Evolutionary conservation across 139 green algal genomes (phyloP).

Genomic region (Picochlorum sp.): DNA sequence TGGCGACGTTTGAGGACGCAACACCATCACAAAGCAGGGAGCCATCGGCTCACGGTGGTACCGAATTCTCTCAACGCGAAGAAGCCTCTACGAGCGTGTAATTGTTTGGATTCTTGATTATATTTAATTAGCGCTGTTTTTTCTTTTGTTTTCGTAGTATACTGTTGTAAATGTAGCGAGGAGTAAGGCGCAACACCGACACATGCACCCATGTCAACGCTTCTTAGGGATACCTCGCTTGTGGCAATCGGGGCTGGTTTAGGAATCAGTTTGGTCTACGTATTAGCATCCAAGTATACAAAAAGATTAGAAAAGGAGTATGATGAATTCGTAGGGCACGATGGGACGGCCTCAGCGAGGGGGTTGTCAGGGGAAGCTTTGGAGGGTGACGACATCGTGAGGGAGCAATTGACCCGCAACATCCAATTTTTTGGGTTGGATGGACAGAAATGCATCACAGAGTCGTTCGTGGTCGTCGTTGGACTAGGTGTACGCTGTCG

Average conservation of each 20-base stretch:
- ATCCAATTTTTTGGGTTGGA: slow-evolving; percentile 87
- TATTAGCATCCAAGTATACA: neutral
- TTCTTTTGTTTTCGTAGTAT: too few species aligned
- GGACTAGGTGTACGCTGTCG: slow-evolving; percentile 67
- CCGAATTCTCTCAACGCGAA: neutral
- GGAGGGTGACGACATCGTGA: slow-evolving; percentile 63
- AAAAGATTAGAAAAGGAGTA: neutral
- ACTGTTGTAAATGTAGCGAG: too few species aligned
- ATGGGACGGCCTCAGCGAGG: neutral
- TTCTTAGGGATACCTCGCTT: too few species aligned
- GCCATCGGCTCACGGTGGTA: neutral
- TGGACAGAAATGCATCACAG: slow-evolving; percentile 51
- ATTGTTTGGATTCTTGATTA: too few species aligned
- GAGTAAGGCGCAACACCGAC: too few species aligned
- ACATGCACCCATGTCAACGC: too few species aligned
- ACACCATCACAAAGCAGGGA: neutral
- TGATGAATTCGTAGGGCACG: neutral
- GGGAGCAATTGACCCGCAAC: slow-evolving; percentile 86
- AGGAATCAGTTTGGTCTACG: too few species aligned
- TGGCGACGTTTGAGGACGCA: slow-evolving; percentile 8
- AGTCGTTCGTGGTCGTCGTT: slow-evolving; percentile 85
- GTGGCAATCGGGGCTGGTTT: too few species aligned
- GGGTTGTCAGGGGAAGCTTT: slow-evolving; percentile 7
- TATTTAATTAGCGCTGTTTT: too few species aligned
- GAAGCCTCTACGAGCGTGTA: too few species aligned